These are phyloP conservation scores for Corymbia calophylla DNA, from an alignment of 441 rosid species.

Conservation along the genomic window DNA sequence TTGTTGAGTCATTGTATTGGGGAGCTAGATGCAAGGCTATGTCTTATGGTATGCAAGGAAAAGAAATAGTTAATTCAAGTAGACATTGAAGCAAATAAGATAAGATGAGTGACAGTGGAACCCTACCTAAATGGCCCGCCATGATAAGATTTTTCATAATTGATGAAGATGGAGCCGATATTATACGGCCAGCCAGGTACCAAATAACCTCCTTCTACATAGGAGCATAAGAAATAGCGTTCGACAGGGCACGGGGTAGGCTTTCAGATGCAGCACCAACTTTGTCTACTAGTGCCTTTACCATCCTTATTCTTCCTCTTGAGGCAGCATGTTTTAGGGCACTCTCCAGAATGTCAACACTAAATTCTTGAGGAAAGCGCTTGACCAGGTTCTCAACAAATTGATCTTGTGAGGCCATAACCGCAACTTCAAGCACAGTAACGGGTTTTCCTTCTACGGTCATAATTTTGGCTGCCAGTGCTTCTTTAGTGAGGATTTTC, in stretches of 20 bases:
- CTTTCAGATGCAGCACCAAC: no score
- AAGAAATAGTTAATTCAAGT: background rate
- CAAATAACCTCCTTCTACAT: background rate
- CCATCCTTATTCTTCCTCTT: background rate
- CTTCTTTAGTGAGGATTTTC: no score
- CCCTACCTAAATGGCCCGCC: background rate
- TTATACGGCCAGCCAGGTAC: background rate
- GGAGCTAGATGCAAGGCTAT: background rate
- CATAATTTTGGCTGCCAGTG: no score
- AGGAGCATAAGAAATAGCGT: background rate
- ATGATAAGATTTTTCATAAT: background rate
- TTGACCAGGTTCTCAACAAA: background rate
- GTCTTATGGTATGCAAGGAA: background rate
- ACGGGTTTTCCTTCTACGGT: no score
- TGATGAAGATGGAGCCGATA: fast-evolving
- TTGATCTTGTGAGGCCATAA: background rate
- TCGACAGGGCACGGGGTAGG: no score
- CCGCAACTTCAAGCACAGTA: background rate
- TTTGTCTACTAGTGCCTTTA: background rate
- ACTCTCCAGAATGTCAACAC: no score
- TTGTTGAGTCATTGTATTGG: fast-evolving
- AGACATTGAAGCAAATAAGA: background rate
- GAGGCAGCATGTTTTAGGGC: background rate
- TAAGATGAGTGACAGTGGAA: background rate
- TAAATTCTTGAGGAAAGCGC: background rate